Evolutionary conservation across 768 basidiomycete genomes (phyloP).

Genomic region (Tulasnella sp.): DNA sequence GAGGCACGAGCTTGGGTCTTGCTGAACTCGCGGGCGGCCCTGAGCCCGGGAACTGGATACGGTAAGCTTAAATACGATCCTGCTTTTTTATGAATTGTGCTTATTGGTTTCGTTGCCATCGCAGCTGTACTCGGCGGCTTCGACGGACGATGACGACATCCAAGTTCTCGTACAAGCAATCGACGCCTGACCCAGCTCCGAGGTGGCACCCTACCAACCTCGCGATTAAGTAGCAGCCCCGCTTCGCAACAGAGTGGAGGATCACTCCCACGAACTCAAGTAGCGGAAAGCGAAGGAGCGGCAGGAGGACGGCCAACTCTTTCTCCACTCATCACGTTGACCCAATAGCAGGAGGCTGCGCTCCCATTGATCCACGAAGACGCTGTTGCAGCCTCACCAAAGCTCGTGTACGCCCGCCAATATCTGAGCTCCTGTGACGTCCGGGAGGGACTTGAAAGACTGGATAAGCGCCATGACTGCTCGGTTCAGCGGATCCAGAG

Average conservation of each 20-base stretch:
- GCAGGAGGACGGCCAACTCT: not conserved
- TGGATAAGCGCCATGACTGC: not conserved
- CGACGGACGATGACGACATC: slow-evolving; percentile 28
- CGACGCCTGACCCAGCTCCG: slow-evolving; percentile 25
- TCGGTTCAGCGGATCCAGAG: not conserved
- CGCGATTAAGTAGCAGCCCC: slow-evolving; percentile 20
- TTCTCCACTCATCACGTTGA: not conserved
- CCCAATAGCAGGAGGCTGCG: not conserved
- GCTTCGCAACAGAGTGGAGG: slow-evolving; percentile 14
- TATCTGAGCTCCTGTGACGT: not conserved
- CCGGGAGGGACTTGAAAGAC: not conserved
- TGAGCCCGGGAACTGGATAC: not conserved
- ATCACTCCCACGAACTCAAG: slow-evolving; percentile 10
- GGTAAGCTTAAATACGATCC: not conserved
- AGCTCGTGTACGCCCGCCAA: not conserved
- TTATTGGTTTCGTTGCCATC: not conserved
- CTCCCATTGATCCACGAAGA: not conserved
- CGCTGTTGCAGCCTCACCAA: not conserved
- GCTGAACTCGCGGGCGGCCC: not conserved
- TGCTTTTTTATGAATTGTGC: not conserved
- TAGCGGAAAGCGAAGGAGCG: not conserved
- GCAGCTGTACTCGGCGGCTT: not conserved
- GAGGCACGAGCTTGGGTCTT: slow-evolving; percentile 7
- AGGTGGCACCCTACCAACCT: slow-evolving; percentile 20
- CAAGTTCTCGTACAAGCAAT: slow-evolving; percentile 24